Percentiles rank a stretch among this genome's conserved stretches.
phyloP scores from a whole-genome alignment of 73 alveolate genomes.

The Symbiodinium pilosum region DNA sequence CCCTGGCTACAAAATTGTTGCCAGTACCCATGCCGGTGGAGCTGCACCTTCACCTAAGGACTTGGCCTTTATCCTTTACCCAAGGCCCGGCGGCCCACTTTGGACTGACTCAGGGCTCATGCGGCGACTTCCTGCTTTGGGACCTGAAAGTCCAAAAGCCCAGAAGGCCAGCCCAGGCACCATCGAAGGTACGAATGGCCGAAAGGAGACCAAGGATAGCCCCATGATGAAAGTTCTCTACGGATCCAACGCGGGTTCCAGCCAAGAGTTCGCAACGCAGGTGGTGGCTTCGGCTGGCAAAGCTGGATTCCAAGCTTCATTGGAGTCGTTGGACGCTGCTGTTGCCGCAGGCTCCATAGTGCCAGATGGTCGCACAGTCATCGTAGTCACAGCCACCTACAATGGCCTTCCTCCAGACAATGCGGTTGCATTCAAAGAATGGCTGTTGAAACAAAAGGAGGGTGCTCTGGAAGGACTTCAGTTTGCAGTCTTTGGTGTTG shows the following conservation, averaged over 20 bases:
- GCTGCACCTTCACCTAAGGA: conserved; percentile 69
- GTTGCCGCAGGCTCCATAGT: conserved; percentile 9
- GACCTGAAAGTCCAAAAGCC: conserved; percentile 1
- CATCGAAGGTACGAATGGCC: neutral
- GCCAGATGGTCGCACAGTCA: conserved; percentile 50
- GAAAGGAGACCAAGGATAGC: neutral
- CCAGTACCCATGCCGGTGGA: conserved; percentile 40
- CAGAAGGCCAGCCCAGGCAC: neutral
- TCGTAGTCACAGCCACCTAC: conserved; percentile 66
- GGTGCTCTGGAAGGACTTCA: conserved; percentile 1
- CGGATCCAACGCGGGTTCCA: conserved; percentile 88
- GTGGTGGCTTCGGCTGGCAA: conserved; percentile 46
- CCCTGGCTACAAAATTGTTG: conserved; percentile 53
- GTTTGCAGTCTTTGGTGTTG: conserved; percentile 64
- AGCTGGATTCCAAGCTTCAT: conserved; percentile 40
- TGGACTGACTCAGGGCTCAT: conserved; percentile 69
- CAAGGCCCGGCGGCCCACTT: conserved; percentile 27
- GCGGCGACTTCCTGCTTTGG: conserved; percentile 55
- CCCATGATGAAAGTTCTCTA: conserved; percentile 80
- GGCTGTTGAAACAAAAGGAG: conserved; percentile 37
- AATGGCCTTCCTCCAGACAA: conserved; percentile 89
- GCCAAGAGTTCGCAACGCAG: conserved; percentile 8
- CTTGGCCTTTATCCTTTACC: conserved; percentile 25
- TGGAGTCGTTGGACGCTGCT: conserved; percentile 1
- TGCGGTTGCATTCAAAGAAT: conserved; percentile 53